Base-by-base conservation (phyloP, 2,329 filamentous ascomycete species). In the Exophiala oligosperma region DNA sequence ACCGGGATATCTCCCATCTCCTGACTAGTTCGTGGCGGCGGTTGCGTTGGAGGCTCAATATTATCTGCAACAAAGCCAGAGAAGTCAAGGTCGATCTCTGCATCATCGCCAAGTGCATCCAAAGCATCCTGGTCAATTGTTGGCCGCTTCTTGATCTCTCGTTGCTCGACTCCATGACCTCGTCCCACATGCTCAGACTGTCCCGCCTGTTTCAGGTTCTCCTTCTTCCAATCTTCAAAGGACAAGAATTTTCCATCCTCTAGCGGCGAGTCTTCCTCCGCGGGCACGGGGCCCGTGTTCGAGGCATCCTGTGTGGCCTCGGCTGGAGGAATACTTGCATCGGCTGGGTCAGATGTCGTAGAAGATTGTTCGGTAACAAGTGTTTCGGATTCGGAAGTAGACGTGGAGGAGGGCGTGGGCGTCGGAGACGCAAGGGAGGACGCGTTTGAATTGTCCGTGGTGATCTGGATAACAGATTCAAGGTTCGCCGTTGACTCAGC, bases 151-250 rank as follows among this genome's bases (percentile, higher is more conserved):
- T 77, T 77, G 32, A 54, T 46, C n/a, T 63, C 64, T 38, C 46
- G 52, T 21, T 21, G 41, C 44, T 81, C 79, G 23, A 72, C 71
- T 28, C 69, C 75, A 69, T 71, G 76, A 63, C 70, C 77, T 68
- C 71, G 83, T 71, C 77, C 89, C 70, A 82, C 81, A 73, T 82
- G 86, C 74, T 82, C 90, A 70, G 78, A 91, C 69, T 97, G 93
- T 11, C 91, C 93, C 2, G 85, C 88, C 70, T 91, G 90, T 52
- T 88, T 90, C 17, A 97, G 77, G 76, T 96, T 96, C 79, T 92
- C 89, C 69, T 89, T 91, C 76, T 96, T 97, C 94, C 94, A 99
- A 68, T 97, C 93, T 71, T 97, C 94, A 67, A 99, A 99, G 0
- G 94, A 97, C 67, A 97, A 85, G 72, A 97, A 97, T 5, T 92